phyloP scores from a whole-genome alignment of 805 yeast genomes.

The Tetrapisispora phaffii region DNA sequence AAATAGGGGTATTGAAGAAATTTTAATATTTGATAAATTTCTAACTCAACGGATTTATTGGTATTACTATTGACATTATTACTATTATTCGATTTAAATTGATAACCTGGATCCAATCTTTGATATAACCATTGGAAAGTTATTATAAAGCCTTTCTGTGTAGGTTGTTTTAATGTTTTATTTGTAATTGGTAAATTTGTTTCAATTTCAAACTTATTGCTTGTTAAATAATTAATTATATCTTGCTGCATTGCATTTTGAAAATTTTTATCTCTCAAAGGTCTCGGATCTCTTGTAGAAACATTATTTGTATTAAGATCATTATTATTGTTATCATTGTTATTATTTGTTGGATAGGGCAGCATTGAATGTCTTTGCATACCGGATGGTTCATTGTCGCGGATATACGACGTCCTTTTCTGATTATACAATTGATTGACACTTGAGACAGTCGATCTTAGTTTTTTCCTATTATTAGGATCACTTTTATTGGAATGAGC shows the following conservation, averaged over 20 bases:
- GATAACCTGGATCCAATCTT: conserved; percentile 70
- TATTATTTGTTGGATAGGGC: neutral
- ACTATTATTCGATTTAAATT: conserved; percentile 30
- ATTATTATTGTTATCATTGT: conserved; percentile 3
- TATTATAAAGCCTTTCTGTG: conserved; percentile 73
- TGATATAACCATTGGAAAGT: conserved; percentile 74
- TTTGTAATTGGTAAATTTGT: conserved; percentile 59
- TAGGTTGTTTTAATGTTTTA: conserved; percentile 62
- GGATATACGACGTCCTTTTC: neutral
- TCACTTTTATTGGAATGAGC: conserved; percentile 1
- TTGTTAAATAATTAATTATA: conserved; percentile 51
- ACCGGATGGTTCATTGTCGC: neutral
- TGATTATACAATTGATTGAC: conserved; percentile 4
- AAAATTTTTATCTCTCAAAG: conserved; percentile 61
- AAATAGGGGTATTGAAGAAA: conserved; percentile 68
- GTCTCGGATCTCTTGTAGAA: conserved; percentile 52
- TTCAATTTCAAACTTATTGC: conserved; percentile 62
- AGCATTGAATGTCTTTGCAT: conserved; percentile 5
- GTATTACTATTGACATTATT: neutral
- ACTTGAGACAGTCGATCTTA: conserved; percentile 15
- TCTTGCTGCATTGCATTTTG: conserved; percentile 59
- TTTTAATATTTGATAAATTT: conserved; percentile 58
- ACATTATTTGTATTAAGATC: conserved; percentile 3
- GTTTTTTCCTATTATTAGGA: conserved; percentile 9
- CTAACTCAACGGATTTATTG: conserved; percentile 59